phyloP scores from a whole-genome alignment of 495 filamentous ascomycete genomes.

The Aspergillus cavernicola region DNA sequence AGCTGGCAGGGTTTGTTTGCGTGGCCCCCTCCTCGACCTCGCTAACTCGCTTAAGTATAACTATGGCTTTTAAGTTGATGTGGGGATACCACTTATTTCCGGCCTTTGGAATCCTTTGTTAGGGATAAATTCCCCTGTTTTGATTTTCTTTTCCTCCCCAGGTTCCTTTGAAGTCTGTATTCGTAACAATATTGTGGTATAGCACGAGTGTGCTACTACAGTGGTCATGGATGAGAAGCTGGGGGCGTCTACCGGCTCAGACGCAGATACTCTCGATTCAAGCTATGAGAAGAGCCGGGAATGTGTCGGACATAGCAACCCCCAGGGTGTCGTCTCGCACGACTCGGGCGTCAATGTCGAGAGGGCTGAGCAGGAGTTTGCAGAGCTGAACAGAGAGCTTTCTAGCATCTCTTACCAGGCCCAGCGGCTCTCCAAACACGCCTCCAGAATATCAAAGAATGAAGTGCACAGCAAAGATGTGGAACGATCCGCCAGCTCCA shows the following conservation, averaged over 20 bases:
- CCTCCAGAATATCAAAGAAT: constrained; percentile 37
- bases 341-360: constrained; percentile 61
- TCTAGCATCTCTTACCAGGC: constrained; percentile 59
- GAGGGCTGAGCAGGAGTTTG: constrained; percentile 73
- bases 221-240: constrained; percentile 1
- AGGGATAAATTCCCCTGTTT: background rate
- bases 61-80: background rate
- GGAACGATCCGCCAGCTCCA: constrained; percentile 46
- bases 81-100: constrained; percentile 2
- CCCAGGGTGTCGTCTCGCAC: constrained; percentile 44
- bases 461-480: constrained; percentile 36
- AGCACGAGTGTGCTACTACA: background rate
- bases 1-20: background rate
- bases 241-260: constrained; percentile 17
- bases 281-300: constrained; percentile 33
- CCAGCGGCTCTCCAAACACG: constrained; percentile 40
- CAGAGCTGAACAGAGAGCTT: constrained; percentile 68
- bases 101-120: background rate
- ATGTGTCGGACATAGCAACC: constrained; percentile 27
- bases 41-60: constrained; percentile 1
- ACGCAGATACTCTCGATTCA: constrained; percentile 19
- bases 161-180: background rate
- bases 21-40: background rate
- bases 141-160: background rate
- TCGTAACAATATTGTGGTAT: too few relatives aligned